phyloP scores from a whole-genome alignment of 2,329 filamentous ascomycete genomes.

The Claviceps sp. region DNA sequence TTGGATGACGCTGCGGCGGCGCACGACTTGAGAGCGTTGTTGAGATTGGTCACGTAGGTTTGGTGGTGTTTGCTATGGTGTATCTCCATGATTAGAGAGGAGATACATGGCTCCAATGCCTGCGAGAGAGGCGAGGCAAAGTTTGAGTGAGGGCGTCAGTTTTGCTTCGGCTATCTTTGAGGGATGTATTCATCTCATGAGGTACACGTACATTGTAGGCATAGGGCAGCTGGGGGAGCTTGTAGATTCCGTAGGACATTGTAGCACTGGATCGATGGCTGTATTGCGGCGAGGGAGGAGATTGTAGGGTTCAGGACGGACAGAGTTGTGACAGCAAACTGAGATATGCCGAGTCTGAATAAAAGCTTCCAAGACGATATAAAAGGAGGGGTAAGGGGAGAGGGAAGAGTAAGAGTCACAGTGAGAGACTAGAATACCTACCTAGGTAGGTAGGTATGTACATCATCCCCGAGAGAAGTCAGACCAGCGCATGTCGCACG shows the following conservation, averaged over 20 bases:
- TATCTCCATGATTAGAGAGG: slow-evolving; percentile 66
- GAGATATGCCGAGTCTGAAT: neutral
- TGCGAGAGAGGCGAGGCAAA: slow-evolving; percentile 16
- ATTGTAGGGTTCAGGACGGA: neutral
- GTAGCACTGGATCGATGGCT: neutral
- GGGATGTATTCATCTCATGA: neutral
- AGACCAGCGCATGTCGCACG: no score
- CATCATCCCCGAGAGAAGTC: neutral
- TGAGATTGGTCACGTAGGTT: slow-evolving; percentile 65
- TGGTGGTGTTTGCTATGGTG: slow-evolving; percentile 72
- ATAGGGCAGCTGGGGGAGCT: slow-evolving; percentile 53
- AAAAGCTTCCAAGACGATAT: neutral
- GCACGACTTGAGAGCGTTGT: slow-evolving; percentile 49
- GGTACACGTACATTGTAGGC: slow-evolving; percentile 47
- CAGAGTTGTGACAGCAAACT: neutral
- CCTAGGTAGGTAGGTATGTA: no score
- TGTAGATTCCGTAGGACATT: slow-evolving; percentile 35
- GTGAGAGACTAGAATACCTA: neutral
- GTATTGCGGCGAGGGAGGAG: neutral
- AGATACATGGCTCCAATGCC: slow-evolving; percentile 63
- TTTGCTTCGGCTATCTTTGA: slow-evolving; percentile 23
- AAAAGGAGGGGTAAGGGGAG: neutral
- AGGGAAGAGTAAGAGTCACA: neutral
- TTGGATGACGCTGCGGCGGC: slow-evolving; percentile 38
- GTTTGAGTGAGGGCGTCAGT: neutral